Conservation (phyloP, 2,329 filamentous ascomycete species). For the Phyllosticta citrichinensis region DNA sequence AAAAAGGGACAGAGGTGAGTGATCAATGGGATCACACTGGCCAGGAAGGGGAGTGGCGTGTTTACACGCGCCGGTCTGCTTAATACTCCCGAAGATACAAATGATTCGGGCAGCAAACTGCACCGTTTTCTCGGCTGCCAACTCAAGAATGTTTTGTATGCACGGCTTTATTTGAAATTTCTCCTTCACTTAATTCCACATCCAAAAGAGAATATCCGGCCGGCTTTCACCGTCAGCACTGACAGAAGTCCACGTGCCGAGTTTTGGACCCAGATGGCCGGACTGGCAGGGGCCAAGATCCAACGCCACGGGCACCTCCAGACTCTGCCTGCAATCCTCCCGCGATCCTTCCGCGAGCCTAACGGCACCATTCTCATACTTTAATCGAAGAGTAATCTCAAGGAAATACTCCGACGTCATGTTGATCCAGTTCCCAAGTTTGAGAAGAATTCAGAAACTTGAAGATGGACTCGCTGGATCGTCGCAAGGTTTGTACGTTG, state of each 20-base stretch:
- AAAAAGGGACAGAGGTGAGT: not conserved
- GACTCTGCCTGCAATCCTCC: not conserved
- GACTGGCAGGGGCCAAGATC: not conserved
- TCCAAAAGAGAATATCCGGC: not conserved
- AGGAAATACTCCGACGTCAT: not conserved
- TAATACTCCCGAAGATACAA: too few species aligned
- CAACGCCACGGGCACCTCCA: not conserved
- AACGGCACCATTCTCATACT: not conserved
- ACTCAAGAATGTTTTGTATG: too few species aligned
- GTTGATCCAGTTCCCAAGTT: not conserved
- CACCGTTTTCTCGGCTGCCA: too few species aligned
- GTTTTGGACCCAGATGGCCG: not conserved
- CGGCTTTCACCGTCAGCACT: not conserved
- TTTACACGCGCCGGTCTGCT: too few species aligned
- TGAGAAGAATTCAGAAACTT: not conserved
- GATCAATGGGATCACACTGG: too few species aligned
- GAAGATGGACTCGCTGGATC: not conserved
- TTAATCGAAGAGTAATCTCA: not conserved
- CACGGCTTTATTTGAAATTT: too few species aligned
- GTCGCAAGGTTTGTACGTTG: not conserved
- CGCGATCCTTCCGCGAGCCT: not conserved
- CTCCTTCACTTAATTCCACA: too few species aligned
- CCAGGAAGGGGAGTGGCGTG: too few species aligned
- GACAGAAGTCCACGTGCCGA: not conserved
- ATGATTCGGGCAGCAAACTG: too few species aligned